Evolutionary conservation across 306 rosid genomes (phyloP).

Genomic region (Vigna radiata): DNA sequence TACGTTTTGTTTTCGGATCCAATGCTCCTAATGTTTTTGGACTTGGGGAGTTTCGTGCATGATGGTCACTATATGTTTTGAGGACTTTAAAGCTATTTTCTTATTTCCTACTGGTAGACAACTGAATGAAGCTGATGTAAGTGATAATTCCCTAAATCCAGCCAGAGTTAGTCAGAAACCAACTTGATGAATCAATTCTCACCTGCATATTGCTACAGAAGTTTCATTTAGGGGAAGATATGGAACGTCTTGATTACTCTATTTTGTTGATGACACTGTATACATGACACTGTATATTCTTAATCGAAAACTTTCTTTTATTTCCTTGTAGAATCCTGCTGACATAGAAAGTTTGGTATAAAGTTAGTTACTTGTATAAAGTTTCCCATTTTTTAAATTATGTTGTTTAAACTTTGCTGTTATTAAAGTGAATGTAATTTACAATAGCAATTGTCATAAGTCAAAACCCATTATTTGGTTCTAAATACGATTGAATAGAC

Average conservation of each 20-base stretch:
- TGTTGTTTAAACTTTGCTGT: too few species aligned
- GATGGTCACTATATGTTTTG: conserved; percentile 7
- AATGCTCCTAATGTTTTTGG: not conserved
- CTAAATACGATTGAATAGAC: too few species aligned
- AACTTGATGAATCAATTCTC: conserved; percentile 70
- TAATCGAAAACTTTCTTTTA: not conserved
- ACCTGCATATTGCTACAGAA: conserved; percentile 86
- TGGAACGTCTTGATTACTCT: conserved; percentile 74
- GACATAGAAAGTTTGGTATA: not conserved
- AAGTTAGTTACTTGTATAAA: too few species aligned
- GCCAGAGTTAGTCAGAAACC: conserved; percentile 50
- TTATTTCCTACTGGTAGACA: conserved; percentile 18
- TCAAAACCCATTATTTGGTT: too few species aligned
- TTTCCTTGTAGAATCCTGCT: not conserved
- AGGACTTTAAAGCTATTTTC: conserved; percentile 18
- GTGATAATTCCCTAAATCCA: conserved; percentile 38
- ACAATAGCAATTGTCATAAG: too few species aligned
- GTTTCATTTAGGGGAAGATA: conserved; percentile 80
- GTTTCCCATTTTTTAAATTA: too few species aligned
- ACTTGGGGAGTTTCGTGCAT: not conserved
- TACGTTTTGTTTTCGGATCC: conserved; percentile 13
- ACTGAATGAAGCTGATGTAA: conserved; percentile 38
- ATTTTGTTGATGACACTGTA: conserved; percentile 67
- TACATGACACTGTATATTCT: conserved; percentile 44
- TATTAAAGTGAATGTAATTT: too few species aligned